Base-by-base conservation (phyloP, 192 early-diverging fungal species). In the Coemansia guatemalensis region DNA sequence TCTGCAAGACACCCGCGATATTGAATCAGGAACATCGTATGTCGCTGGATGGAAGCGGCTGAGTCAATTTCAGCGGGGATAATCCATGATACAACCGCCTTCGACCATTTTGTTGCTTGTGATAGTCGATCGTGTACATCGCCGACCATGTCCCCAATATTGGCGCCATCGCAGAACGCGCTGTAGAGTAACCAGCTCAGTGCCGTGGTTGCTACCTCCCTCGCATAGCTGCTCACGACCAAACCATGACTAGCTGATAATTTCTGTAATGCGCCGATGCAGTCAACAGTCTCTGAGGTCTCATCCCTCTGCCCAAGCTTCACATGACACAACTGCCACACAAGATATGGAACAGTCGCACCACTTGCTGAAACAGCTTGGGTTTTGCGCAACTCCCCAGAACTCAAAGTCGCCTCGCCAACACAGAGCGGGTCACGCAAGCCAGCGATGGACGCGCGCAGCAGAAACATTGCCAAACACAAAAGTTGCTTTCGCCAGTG, bases 291-390 rank as follows among this genome's bases (percentile, higher is more conserved):
- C n/a, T 54, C 39, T 14, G 14, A 21, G 8, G 56, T 48, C 12
- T 22, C 33, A 11, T n/a, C 17, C 7, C 24, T 24, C 9, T 17
- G 54, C 23, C 44, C 52, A 11, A 62, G 22, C 8, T 24, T n/a
- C 5, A 67, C 17, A 9, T 62, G 56, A 23, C 63, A 69, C 18
- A 56, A 20, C 49, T 75, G 73, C 67, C 67, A 62, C n/a, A 58
- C 58, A 51, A 66, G 39, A 7, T 48, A 44, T 8, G 29, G 44
- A 4, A 62, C 22, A 44, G 39, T 44, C 12, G 39, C 17, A 44
- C 39, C 4, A 17, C 17, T 12, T 44, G 39, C 14, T 17, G 14
- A 44, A 17, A 44, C 9, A 0, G 39, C 39, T 44, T 44, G 39
- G 14, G 0, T 44, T 17, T 44, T 17, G 14, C 12, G 14, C 14